Evolutionary conservation across 768 basidiomycete genomes (phyloP).

Genomic region (Mycena sanguinolenta): DNA sequence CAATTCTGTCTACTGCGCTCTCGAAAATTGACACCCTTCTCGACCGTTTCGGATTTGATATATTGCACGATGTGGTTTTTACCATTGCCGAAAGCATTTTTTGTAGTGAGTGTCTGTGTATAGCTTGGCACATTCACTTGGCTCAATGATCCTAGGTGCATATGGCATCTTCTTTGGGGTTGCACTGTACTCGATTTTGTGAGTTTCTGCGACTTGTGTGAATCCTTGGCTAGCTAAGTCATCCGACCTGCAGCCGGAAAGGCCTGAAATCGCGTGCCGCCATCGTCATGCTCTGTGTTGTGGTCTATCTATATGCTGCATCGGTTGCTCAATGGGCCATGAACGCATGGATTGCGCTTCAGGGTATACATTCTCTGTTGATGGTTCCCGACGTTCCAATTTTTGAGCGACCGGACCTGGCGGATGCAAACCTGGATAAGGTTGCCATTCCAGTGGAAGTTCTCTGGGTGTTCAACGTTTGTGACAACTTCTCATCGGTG

Average conservation of each 20-base stretch:
- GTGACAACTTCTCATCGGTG: neutral
- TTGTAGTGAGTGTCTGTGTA: too few species aligned
- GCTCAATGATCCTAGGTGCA: neutral
- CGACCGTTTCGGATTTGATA: too few species aligned
- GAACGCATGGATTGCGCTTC: neutral
- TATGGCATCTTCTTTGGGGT: neutral
- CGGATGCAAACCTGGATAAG: neutral
- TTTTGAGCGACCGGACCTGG: neutral
- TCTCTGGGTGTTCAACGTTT: too few species aligned
- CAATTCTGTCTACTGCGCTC: too few species aligned
- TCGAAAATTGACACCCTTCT: too few species aligned
- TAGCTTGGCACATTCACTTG: too few species aligned
- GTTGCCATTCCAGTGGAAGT: too few species aligned
- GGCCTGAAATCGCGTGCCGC: neutral
- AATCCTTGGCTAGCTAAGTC: neutral
- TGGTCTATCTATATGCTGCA: neutral
- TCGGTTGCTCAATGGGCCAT: neutral
- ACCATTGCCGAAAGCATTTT: too few species aligned
- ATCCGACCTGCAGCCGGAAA: neutral
- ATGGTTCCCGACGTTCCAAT: neutral
- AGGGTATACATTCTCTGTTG: neutral
- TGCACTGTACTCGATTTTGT: neutral
- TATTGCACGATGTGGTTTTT: too few species aligned
- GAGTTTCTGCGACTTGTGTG: neutral
- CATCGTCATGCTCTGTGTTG: neutral